Evolutionary conservation across 805 yeast genomes (phyloP).

Genomic region (Candida khao-thaluensis): DNA sequence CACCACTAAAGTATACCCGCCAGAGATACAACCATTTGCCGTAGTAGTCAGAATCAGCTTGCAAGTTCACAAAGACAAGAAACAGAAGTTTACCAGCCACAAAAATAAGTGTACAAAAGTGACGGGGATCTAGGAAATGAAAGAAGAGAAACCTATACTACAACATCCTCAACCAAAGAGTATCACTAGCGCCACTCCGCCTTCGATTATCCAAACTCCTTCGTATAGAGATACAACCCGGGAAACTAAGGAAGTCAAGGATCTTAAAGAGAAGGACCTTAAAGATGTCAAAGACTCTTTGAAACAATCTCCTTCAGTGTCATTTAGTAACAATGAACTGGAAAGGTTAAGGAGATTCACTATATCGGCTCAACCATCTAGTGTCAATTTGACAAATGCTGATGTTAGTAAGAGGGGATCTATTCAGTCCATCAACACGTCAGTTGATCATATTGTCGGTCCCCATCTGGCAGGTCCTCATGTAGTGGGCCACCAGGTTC

Average conservation of each 20-base stretch:
- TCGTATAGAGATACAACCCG: background rate
- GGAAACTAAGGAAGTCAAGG: constrained; percentile 1
- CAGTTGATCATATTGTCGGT: constrained; percentile 1
- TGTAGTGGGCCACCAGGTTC: background rate
- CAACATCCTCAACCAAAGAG: constrained; percentile 11
- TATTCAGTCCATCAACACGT: constrained; percentile 1
- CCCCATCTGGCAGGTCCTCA: background rate
- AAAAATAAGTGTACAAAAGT: too few relatives aligned
- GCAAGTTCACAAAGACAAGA: too few relatives aligned
- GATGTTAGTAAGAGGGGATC: constrained; percentile 8
- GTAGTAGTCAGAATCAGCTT: too few relatives aligned
- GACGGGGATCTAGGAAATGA: too few relatives aligned
- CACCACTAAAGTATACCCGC: too few relatives aligned
- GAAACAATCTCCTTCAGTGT: constrained; percentile 16
- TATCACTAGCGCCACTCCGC: constrained; percentile 4
- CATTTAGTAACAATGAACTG: constrained; percentile 34
- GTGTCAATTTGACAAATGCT: constrained; percentile 23
- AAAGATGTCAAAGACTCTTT: constrained; percentile 4
- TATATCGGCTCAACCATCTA: constrained; percentile 43
- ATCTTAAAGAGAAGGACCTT: background rate
- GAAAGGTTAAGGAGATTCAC: constrained; percentile 43
- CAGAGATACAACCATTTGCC: too few relatives aligned
- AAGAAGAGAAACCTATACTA: constrained; percentile 7
- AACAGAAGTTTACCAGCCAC: too few relatives aligned
- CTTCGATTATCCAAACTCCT: constrained; percentile 1